Base-by-base conservation (phyloP, 768 basidiomycete genomes). In the Mycena chlorophos region DNA sequence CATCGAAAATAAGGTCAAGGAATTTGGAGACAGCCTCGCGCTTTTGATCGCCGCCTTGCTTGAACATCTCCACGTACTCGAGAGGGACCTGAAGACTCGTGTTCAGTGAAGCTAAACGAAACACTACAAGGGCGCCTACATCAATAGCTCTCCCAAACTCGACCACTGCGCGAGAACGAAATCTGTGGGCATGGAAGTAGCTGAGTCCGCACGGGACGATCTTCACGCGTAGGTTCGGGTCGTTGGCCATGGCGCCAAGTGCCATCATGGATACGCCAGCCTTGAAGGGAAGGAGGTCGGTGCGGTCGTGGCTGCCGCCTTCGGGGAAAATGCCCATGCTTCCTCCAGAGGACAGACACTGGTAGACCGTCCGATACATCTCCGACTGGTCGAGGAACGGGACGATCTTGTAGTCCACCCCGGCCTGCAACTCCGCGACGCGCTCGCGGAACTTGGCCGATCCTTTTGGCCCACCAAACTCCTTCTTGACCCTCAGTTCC, bases 251-350 rank as follows among this genome's bases (percentile, higher is more conserved):
- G 4, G 97, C 94, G 26, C 97, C 97, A 10, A 99, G 81, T 23
- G 97, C 94, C 94, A 99, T 98, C 63, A 98, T 82, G 1, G 94
- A 90, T 31, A 98, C 94, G 4, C 97, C 97, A 29, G 97, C 96
- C 73, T 99, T 98, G 47, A 99, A 80, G 3, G 97, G 97, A 20
- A 98, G 82, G 50, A 98, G 80, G 71, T 98, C 94, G 10, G 91
- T 95, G 37, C 97, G 88, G 71, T 99, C 97, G 70, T 99, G 97
- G 56, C 95, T 98, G 54, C 97, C 97, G 64, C 97, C 96, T 86
- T 98, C 97, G 29, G 97, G 97, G 68, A 98, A 98, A 57, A 99
- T 98, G 45, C 96, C 94, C 60, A 98, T 95, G 62, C 87, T 85
- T 17, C 92, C 93, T 5, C 93, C 92, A 56, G 88, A 83, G 53